Evolutionary conservation across 345 rosid species (phyloP).

Genomic region (Eucalyptus cloeziana): DNA sequence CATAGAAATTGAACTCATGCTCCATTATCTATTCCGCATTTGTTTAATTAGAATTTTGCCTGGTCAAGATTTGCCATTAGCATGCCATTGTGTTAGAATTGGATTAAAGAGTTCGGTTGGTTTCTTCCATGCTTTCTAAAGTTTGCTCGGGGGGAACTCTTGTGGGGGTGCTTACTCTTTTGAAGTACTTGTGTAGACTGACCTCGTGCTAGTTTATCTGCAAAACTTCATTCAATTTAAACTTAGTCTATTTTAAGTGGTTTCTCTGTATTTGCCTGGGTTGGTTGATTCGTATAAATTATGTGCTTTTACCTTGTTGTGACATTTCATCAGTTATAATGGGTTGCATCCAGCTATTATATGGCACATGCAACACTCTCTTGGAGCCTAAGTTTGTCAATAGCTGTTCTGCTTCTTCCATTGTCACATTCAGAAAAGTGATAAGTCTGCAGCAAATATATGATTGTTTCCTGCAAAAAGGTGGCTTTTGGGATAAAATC

Average conservation of each 20-base stretch:
- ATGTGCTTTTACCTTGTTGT: background rate
- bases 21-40: background rate
- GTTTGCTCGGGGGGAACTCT: background rate
- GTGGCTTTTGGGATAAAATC: background rate
- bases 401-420: background rate
- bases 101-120: background rate
- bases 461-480: background rate
- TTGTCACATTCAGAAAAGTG: background rate
- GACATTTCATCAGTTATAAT: background rate
- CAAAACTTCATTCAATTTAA: background rate
- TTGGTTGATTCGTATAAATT: background rate
- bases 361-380: background rate
- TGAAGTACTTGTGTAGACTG: background rate
- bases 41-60: background rate
- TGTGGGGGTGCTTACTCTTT: background rate
- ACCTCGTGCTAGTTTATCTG: background rate
- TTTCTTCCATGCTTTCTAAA: background rate
- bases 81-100: background rate
- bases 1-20: background rate
- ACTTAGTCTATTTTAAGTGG: background rate
- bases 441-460: background rate
- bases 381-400: background rate
- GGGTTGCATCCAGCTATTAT: background rate
- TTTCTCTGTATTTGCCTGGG: background rate
- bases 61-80: background rate